Conservation (phyloP, 768 basidiomycete genomes). For the Sporobolomyces phaffii region DNA sequence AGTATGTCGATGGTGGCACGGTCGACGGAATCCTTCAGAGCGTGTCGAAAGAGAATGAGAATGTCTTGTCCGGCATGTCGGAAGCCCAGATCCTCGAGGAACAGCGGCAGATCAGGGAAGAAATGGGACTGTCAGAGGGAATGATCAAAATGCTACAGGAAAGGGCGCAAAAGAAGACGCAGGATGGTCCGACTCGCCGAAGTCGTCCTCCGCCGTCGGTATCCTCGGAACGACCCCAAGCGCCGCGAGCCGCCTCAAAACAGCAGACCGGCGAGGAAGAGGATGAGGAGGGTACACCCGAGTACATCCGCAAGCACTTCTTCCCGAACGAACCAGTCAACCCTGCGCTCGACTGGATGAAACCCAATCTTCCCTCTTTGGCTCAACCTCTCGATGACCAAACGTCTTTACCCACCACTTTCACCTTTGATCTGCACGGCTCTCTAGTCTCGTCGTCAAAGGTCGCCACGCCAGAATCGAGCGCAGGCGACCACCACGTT, state of each 20-base stretch:
- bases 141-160: slow-evolving; percentile 29
- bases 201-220: too few relatives aligned
- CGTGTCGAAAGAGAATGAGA: slow-evolving; percentile 33
- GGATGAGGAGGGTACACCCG: slow-evolving; percentile 63
- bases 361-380: slow-evolving; percentile 14
- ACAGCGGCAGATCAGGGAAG: slow-evolving; percentile 37
- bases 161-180: background rate
- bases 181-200: too few relatives aligned
- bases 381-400: background rate
- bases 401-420: background rate
- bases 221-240: background rate
- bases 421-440: slow-evolving; percentile 20
- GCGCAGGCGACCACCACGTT: slow-evolving; percentile 19
- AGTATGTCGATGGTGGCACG: background rate
- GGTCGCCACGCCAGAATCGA: background rate
- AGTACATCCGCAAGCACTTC: slow-evolving; percentile 73
- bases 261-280: slow-evolving; percentile 1
- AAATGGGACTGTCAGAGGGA: slow-evolving; percentile 20
- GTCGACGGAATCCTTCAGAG: slow-evolving; percentile 5
- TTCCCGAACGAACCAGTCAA: slow-evolving; percentile 70
- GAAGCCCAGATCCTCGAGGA: slow-evolving; percentile 38
- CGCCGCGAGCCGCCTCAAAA: background rate
- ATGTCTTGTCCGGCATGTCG: slow-evolving; percentile 28
- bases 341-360: slow-evolving; percentile 75
- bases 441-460: background rate